Evolutionary conservation across 2,329 filamentous ascomycete genomes (phyloP), one percentile per base, ranked within the genome.

Genomic region (Xylariaceae sp.): DNA sequence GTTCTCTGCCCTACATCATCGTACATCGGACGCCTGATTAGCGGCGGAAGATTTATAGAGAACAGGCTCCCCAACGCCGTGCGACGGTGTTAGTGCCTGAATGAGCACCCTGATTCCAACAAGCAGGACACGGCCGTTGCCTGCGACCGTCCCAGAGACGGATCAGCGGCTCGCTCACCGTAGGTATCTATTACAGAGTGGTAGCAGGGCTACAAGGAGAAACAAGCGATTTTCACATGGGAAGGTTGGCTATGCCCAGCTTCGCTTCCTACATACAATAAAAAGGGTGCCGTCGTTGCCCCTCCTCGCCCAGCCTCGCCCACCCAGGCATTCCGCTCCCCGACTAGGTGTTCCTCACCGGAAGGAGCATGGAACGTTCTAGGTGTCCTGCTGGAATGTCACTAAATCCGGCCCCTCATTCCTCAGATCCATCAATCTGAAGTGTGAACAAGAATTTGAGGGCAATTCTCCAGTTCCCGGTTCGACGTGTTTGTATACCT

Each of bases 1-100:
- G 22, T 11, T 6, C 22, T 26, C 17, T 12, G 33, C 19, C 12
- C 33, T 17, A 35, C 33, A 35, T 35, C 33, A 35, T 35, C 33
- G 33, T 35, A 35, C 33, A 35, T 35, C 15, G 18, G 17, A 17
- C 17, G 18, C 12, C n/a, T 17, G 33, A 17, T 35, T 17, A 19
- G 33, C 33, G 33, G 33, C 33, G 33, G 35, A 15, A 37, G 18
- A 37, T 24, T 19, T 28, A 37, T 28, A 28, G n/a, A 26, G 22
- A 26, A 26, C 8, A 15, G 35, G 19, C 24, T 37, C 33, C 7
- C 33, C 15, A 19, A 18, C 33, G 33, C 17, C 17, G 33, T 35
- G 6, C 15, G 17, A 35, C 33, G 33, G 18, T 8, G 15, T 17
- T 18, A 8, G 4, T 35, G 33, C 33, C 18, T 17, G 33, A 4